Conservation (phyloP, 148 eudicot genomes). For the Selenicereus undatus region DNA sequence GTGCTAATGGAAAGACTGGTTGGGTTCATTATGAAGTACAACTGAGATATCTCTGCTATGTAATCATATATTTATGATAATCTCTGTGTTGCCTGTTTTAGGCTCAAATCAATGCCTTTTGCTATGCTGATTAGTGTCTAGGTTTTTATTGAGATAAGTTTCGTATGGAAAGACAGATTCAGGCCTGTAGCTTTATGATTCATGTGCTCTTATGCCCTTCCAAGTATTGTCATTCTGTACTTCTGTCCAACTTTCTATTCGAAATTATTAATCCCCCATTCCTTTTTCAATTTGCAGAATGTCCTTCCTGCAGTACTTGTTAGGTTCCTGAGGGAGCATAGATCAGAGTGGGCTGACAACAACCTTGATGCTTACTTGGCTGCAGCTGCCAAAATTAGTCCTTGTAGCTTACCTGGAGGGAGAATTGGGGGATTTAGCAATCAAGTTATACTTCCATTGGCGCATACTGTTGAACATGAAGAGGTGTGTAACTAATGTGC, state of each 20-base stretch:
- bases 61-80: too few species aligned
- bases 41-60: neutral
- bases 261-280: neutral
- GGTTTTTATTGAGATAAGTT: too few species aligned
- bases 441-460: conserved; percentile 91
- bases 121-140: neutral
- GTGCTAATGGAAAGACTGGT: neutral
- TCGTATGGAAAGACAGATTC: too few species aligned
- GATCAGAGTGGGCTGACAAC: conserved; percentile 99
- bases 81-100: neutral
- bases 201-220: neutral
- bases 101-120: neutral
- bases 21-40: neutral
- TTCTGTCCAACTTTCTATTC: neutral
- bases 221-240: neutral
- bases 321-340: conserved; percentile 82
- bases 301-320: conserved; percentile 95
- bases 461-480: conserved; percentile 92
- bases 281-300: conserved; percentile 53
- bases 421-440: conserved; percentile 71
- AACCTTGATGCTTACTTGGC: conserved; percentile 81
- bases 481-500: conserved; percentile 47
- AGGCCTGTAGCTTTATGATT: neutral
- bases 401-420: conserved; percentile 71
- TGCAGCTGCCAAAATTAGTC: conserved; percentile 82